These are phyloP conservation scores for Thelephora ganbajun DNA, from an alignment of 768 basidiomycete genomes.

Conservation along the genomic window DNA sequence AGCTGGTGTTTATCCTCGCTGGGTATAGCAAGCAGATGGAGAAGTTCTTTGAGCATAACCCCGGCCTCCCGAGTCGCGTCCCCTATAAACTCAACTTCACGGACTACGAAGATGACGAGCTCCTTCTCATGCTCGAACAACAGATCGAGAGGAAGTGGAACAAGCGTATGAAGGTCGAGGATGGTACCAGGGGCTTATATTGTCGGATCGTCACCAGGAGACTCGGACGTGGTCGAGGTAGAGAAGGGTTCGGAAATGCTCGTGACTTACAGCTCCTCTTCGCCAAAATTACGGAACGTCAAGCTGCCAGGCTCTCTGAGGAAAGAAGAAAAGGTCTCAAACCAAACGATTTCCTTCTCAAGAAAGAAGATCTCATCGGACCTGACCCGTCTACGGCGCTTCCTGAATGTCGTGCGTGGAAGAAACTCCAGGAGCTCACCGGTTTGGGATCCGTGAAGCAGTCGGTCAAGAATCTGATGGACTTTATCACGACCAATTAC, in stretches of 20 bases:
- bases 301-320: slow-evolving; percentile 33
- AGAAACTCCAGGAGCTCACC: slow-evolving; percentile 32
- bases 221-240: slow-evolving; percentile 45
- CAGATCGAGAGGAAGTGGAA: slow-evolving; percentile 30
- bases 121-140: slow-evolving; percentile 39
- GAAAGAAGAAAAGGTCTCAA: slow-evolving; percentile 23
- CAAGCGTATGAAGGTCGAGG: slow-evolving; percentile 39
- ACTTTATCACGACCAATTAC: slow-evolving; percentile 38
- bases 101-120: slow-evolving; percentile 46
- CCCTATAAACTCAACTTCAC: slow-evolving; percentile 44
- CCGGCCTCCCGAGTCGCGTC: slow-evolving; percentile 54
- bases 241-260: slow-evolving; percentile 53
- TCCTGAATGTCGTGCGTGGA: slow-evolving; percentile 33
- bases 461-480: slow-evolving; percentile 32
- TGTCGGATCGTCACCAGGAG: slow-evolving; percentile 43
- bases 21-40: slow-evolving; percentile 67
- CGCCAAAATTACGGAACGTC: slow-evolving; percentile 31
- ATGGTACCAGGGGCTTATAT: slow-evolving; percentile 37
- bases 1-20: slow-evolving; percentile 53
- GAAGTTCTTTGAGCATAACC: slow-evolving; percentile 65
- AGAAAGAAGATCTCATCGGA: slow-evolving; percentile 46
- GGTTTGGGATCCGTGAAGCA: slow-evolving; percentile 47
- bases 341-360: slow-evolving; percentile 37
- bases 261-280: slow-evolving; percentile 43
- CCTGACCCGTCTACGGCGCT: slow-evolving; percentile 43